Conservation (phyloP, 768 basidiomycete species). For the Mycena haematopus region DNA sequence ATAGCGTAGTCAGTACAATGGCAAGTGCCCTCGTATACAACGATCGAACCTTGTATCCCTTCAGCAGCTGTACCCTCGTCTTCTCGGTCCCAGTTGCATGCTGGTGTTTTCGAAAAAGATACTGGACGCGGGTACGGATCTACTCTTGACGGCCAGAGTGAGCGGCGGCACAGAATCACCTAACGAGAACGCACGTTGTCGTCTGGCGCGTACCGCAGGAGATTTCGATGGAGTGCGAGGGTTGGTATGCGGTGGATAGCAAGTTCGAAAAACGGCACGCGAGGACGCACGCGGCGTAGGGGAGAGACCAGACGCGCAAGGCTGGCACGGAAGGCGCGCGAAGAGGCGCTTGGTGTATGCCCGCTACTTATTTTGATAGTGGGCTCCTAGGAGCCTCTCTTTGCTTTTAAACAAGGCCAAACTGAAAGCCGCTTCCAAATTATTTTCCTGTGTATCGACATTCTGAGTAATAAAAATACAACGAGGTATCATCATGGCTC, state of each 20-base stretch:
- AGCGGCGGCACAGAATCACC: neutral
- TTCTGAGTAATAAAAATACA: neutral
- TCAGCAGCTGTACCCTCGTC: conserved; percentile 53
- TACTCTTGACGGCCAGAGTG: conserved; percentile 36
- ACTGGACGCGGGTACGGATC: conserved; percentile 64
- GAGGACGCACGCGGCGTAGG: conserved; percentile 62
- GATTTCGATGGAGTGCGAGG: conserved; percentile 70
- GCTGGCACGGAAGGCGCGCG: conserved; percentile 56
- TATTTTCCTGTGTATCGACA: too few relatives aligned
- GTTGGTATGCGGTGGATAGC: conserved; percentile 79
- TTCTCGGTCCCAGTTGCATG: conserved; percentile 58
- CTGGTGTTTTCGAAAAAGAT: conserved; percentile 58
- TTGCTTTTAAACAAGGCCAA: too few relatives aligned
- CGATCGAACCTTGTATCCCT: conserved; percentile 62
- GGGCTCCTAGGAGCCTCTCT: too few relatives aligned
- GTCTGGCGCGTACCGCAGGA: conserved; percentile 62
- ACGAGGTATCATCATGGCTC: neutral
- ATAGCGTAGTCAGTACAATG: neutral
- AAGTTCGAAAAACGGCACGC: conserved; percentile 71
- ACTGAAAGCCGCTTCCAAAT: too few relatives aligned
- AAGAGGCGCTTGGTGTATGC: conserved; percentile 32
- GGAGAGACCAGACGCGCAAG: conserved; percentile 58
- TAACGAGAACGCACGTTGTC: conserved; percentile 53
- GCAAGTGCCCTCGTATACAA: neutral
- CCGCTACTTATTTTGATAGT: too few relatives aligned